These are phyloP conservation scores for Candida anutae DNA, from an alignment of 1,139 yeast genomes.

Conservation along the genomic window DNA sequence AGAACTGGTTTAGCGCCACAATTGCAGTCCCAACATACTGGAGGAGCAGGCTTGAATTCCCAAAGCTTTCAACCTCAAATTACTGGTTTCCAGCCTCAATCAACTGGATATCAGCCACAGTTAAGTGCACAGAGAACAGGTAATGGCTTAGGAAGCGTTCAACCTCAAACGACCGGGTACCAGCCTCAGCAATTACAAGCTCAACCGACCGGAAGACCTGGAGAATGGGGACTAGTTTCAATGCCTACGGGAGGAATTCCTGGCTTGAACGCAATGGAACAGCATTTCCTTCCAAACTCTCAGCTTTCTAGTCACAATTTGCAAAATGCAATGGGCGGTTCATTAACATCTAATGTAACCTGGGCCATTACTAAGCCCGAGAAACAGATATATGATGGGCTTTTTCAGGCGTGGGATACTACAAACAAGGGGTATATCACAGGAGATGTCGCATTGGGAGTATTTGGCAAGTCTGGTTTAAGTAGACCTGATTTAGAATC, in stretches of 20 bases:
- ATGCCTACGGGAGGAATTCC: conserved; percentile 71
- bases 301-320: conserved; percentile 34
- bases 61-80: conserved; percentile 23
- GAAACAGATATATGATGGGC: conserved; percentile 76
- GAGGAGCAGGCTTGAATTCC: conserved; percentile 2
- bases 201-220: conserved; percentile 68
- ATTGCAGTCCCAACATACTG: conserved; percentile 2
- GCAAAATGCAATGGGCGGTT: conserved; percentile 47
- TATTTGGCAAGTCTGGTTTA: conserved; percentile 87
- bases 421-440: conserved; percentile 59
- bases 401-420: conserved; percentile 83
- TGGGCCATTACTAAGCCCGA: conserved; percentile 86
- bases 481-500: conserved; percentile 77
- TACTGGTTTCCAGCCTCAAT: conserved; percentile 30
- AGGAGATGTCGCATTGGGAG: conserved; percentile 77
- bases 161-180: conserved; percentile 38
- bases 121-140: conserved; percentile 40
- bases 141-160: conserved; percentile 25
- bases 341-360: conserved; percentile 41
- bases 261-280: conserved; percentile 67
- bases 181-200: conserved; percentile 36
- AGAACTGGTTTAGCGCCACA: conserved; percentile 3
- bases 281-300: conserved; percentile 65
- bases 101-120: conserved; percentile 37
- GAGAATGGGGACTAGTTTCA: conserved; percentile 76